Base-by-base conservation (phyloP, 78 protist species). In the Dictyostelium firmibasis region DNA sequence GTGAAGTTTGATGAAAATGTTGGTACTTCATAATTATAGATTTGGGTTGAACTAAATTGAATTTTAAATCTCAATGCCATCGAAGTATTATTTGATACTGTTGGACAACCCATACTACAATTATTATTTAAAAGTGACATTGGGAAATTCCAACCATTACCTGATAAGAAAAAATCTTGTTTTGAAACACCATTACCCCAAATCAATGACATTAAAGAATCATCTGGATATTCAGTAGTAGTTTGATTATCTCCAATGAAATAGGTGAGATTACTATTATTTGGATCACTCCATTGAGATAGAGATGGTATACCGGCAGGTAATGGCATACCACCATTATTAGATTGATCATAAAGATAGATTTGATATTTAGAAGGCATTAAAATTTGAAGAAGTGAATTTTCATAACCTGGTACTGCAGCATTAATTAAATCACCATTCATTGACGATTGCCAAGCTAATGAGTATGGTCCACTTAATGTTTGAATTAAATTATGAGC, bases 141-240 rank as follows among this genome's bases (percentile, higher is more conserved):
- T n/a, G 70, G 44, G 69, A 81, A 81, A 31, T 81, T 81, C 85
- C 85, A 81, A 8, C 85, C 85, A 81, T 81, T 81, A 0, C 14
- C 18, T 1, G 72, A 81, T 53, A 31, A 16, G 35, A 31, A 81
- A 64, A 81, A 81, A 20, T 81, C 85, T 18, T 50, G 5, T 81
- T 41, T 0, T 27, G 27, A 16, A 18, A 81, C 70, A 50, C 29
- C 29, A 7, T 43, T 41, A 50, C 33, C 33, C 85, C 85, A 81
- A 14, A 81, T 11, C 25, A 4, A 47, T 23, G 57, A 10, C 85
- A 81, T 81, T n/a, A 81, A 20, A 5, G 1, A 1, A 7, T 43
- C 23, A 13, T 27, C 31, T 81, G 85, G 85, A 50, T 18, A 81
- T 4, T 53, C 70, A 14, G 13, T 36, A 3, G 38, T 14, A 9